Evolutionary conservation across 176 grass and related monocot genomes (phyloP).

Genomic region (Eleusine indica): DNA sequence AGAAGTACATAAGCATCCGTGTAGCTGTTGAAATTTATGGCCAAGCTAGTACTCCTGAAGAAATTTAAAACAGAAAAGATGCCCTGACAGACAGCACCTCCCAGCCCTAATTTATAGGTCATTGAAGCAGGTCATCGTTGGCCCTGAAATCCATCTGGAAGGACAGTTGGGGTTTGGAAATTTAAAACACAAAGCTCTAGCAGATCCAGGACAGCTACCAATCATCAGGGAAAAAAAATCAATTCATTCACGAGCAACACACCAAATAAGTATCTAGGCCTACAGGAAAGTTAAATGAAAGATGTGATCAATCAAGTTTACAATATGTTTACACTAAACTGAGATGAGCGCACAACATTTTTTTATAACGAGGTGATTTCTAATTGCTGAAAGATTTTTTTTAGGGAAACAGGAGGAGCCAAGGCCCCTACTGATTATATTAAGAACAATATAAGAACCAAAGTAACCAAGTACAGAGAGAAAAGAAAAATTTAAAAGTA

Average conservation of each 20-base stretch:
- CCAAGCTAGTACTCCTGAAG: neutral
- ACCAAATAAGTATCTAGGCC: neutral
- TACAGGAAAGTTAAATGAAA: neutral
- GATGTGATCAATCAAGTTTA: neutral
- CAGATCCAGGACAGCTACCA: constrained; percentile 12
- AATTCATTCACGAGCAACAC: constrained; percentile 21
- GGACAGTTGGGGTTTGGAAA: constrained; percentile 22
- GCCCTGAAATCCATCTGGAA: constrained; percentile 22
- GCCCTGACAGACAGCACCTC: constrained; percentile 21
- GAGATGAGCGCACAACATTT: neutral
- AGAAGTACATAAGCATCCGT: neutral
- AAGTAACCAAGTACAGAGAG: too few relatives aligned
- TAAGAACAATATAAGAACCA: too few relatives aligned
- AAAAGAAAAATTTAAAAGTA: too few relatives aligned
- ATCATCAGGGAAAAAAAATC: neutral
- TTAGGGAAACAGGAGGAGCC: too few relatives aligned
- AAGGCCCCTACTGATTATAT: too few relatives aligned
- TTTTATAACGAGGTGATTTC: neutral
- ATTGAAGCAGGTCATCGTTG: constrained; percentile 11
- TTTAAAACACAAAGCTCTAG: constrained; percentile 10
- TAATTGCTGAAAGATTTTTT: too few relatives aligned
- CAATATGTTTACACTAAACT: neutral
- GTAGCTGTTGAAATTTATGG: constrained; percentile 17
- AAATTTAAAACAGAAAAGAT: constrained; percentile 46
- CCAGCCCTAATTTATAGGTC: neutral